Evolutionary conservation across 164 flowering plant species (phyloP), one percentile per base, ranked within the genome.

Genomic region (Tinospora cordifolia): DNA sequence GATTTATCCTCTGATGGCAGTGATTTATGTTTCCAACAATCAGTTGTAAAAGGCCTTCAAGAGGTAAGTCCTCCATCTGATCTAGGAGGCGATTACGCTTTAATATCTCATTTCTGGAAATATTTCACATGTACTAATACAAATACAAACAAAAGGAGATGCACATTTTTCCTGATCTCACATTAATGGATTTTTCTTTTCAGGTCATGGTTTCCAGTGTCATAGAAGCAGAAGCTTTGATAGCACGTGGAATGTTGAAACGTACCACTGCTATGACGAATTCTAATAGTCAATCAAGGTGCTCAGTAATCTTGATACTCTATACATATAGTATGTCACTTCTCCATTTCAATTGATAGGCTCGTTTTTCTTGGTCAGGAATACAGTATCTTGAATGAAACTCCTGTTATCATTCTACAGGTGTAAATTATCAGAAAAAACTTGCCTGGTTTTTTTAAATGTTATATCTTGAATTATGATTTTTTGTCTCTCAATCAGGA

Each of bases 271-370:
- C 96, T 7, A 79, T 66, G 76, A 91, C 98, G 60, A 87, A 88
- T 73, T 66, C 91, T 36, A 93, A 93, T 44, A 80, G 80, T 79
- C 91, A 88, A 64, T 93, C 98, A 4, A 93, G 98, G 98, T 91
- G 59, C 75, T 58, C 47, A 34, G n/a, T 6, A 12, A 59, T 27
- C 44, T 57, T 24, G 36, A 36, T 19, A 51, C 17, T 15, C 21
- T 51, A 51, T 51, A 1, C 59, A 51, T 51, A 1, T 22, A 30
- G 36, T 51, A 14, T 58, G 12, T 25, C 6, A 19, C 38, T 46
- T 26, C 21, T 27, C n/a, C 36, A 10, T 46, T 67, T 21, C 8
- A 46, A 26, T 26, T 3, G 24, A 8, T 38, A 17, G 26, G 25
- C 3, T 38, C 1, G 46, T 65, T 13, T 65, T 38, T 3, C 22